phyloP scores from a whole-genome alignment of 176 grass and related monocot species.

The Cymbopogon citratus region DNA sequence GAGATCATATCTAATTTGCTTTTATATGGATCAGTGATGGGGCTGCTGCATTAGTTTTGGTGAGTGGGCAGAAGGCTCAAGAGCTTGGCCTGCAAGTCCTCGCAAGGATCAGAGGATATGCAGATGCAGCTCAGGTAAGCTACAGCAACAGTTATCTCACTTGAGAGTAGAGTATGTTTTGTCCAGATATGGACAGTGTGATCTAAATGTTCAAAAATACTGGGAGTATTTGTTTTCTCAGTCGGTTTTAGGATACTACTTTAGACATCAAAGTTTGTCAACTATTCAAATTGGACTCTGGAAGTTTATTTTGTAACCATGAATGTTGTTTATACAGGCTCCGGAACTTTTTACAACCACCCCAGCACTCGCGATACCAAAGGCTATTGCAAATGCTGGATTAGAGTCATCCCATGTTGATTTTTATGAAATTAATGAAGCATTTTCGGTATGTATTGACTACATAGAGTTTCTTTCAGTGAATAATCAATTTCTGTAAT shows the following conservation, averaged over 20 bases:
- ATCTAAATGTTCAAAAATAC: no score
- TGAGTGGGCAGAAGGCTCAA: conserved; percentile 78
- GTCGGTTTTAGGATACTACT: background rate
- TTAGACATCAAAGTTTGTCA: background rate
- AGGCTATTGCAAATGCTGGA: conserved; percentile 66
- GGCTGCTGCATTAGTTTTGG: conserved; percentile 61
- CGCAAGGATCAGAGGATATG: conserved; percentile 77
- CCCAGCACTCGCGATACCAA: conserved; percentile 87
- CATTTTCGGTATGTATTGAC: conserved; percentile 70
- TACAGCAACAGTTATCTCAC: background rate
- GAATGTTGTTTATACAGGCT: conserved; percentile 44
- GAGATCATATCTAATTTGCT: conserved; percentile 18
- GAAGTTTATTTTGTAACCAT: background rate
- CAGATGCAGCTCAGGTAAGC: conserved; percentile 86
- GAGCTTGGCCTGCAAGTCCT: conserved; percentile 76
- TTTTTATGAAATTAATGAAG: conserved; percentile 99
- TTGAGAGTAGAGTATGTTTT: no score
- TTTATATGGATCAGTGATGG: conserved; percentile 52
- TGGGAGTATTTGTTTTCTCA: no score
- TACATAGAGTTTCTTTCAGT: no score
- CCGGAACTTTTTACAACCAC: conserved; percentile 89
- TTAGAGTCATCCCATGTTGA: conserved; percentile 76
- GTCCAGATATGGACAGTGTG: no score
- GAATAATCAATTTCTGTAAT: no score
- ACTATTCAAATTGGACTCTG: background rate